Conservation (phyloP, 1,284 basidiomycete genomes). For the Hymenochaete sp. region DNA sequence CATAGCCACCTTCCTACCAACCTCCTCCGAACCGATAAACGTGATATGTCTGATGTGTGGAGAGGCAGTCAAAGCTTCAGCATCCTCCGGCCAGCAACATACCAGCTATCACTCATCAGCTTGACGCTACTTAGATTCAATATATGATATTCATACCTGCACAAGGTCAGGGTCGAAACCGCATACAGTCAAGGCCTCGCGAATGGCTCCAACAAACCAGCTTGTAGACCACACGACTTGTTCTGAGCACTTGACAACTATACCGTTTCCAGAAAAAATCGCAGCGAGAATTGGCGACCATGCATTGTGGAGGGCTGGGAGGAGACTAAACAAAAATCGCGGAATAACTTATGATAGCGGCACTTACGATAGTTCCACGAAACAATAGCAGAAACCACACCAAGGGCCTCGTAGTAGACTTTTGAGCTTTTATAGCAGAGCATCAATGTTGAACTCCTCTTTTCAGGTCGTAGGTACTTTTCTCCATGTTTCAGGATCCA, state of each 20-base stretch:
- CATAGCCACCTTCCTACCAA: conserved; percentile 78
- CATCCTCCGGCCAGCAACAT: conserved; percentile 83
- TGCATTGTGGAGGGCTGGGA: conserved; percentile 79
- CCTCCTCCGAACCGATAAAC: conserved; percentile 89
- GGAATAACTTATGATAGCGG: neutral
- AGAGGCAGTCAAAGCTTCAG: conserved; percentile 74
- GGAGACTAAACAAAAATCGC: conserved; percentile 12
- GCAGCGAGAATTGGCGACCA: conserved; percentile 89
- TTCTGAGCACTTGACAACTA: conserved; percentile 91
- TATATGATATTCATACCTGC: conserved; percentile 38
- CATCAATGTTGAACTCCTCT: conserved; percentile 64
- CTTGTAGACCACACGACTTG: conserved; percentile 82
- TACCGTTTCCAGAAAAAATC: conserved; percentile 83
- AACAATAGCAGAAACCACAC: conserved; percentile 86
- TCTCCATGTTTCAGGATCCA: conserved; percentile 83
- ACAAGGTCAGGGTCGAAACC: conserved; percentile 78
- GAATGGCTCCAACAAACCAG: conserved; percentile 76
- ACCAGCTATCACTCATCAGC: conserved; percentile 44
- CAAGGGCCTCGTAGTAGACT: conserved; percentile 89
- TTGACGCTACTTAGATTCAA: neutral
- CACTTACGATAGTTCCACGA: conserved; percentile 88
- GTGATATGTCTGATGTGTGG: conserved; percentile 74
- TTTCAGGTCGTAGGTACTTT: conserved; percentile 60
- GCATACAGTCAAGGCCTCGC: conserved; percentile 64
- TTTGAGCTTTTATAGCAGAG: conserved; percentile 79